phyloP scores from a whole-genome alignment of 2,329 filamentous ascomycete species.

The Microcyclosporella mali region DNA sequence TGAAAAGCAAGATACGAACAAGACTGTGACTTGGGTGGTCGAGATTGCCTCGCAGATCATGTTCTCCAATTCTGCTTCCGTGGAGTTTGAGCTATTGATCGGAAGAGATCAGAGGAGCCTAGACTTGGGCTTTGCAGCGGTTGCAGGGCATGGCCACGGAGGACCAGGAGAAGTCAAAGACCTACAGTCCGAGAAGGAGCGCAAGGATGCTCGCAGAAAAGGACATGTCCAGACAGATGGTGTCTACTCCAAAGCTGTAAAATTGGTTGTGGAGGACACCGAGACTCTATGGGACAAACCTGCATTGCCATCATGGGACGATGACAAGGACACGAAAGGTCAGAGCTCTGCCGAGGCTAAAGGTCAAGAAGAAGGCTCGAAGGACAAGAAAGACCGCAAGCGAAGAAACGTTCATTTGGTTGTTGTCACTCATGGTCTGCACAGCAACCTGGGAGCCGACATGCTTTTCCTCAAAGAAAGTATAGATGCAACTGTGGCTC shows the following conservation, averaged over 20 bases:
- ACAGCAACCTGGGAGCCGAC: slow-evolving; percentile 91
- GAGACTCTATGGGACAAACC: slow-evolving; percentile 90
- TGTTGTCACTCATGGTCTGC: slow-evolving; percentile 84
- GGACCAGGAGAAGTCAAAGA: slow-evolving; percentile 68
- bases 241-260: slow-evolving; percentile 76
- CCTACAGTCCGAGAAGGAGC: slow-evolving; percentile 47
- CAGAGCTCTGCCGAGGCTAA: slow-evolving; percentile 20
- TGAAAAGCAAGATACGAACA: slow-evolving; percentile 38
- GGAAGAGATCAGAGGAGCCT: slow-evolving; percentile 81
- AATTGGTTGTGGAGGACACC: slow-evolving; percentile 78
- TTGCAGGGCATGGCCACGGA: slow-evolving; percentile 48
- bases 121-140: slow-evolving; percentile 55
- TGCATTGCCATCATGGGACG: slow-evolving; percentile 59
- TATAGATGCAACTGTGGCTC: slow-evolving; percentile 75
- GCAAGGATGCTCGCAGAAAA: slow-evolving; percentile 54
- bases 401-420: slow-evolving; percentile 83
- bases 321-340: slow-evolving; percentile 25
- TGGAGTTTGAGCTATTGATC: slow-evolving; percentile 80
- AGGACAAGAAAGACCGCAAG: slow-evolving; percentile 41
- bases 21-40: slow-evolving; percentile 75
- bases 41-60: slow-evolving; percentile 90
- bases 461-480: slow-evolving; percentile 98
- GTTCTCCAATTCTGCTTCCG: slow-evolving; percentile 81
- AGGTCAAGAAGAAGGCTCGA: slow-evolving; percentile 9
- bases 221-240: slow-evolving; percentile 64